Evolutionary conservation across 192 early-diverging fungal species (phyloP), one percentile per base, ranked within the genome.

Genomic region (Podila clonocystis): DNA sequence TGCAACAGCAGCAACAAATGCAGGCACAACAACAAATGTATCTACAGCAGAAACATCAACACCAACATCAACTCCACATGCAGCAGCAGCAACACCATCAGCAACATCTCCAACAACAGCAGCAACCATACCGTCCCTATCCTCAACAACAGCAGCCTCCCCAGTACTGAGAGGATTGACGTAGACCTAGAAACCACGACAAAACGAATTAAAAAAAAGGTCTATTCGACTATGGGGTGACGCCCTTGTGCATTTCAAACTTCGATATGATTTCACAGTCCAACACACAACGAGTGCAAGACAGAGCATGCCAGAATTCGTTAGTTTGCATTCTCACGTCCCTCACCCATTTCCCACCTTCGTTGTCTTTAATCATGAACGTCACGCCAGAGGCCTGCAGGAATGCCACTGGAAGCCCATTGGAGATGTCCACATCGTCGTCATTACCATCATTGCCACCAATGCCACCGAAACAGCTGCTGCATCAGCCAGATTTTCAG

Each of bases 1-100:
- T 30, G 38, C 68, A 70, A 48, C 55, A 57, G 41, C 72, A 66
- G 12, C 52, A 60, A 7, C 58, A 59, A 26, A 34, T 65, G 71
- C 72, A 73, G 20, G 63, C 65, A 6, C 72, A 73, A 48, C 70
- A 72, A 17, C 72, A 63, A 9, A 33, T 36, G 62, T n/a, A n/a
- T 31, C 34, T 34, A 15, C 69, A 71, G 49, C 48, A 30, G 6
- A 26, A 30, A 12, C 69, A 31, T 22, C 61, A 38, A 24, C 70
- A 71, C 19, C 70, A 63, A 31, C 59, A 17, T n/a, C 60, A 38
- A 9, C 59, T 59, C 33, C 68, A 61, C 13, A 36, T 63, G 26
- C 62, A 72, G 13, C 65, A 67, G 33, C 52, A 49, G 6, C 65
- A 49, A 1, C 65, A 67, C 33, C 65, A 55, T 29, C 70, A 72